A percentile compares a stretch with the other conserved stretches of the same genome.
These are phyloP conservation scores for Erythrophleum ivorense DNA, from an alignment of 331 rosid genomes.

Conservation along the genomic window DNA sequence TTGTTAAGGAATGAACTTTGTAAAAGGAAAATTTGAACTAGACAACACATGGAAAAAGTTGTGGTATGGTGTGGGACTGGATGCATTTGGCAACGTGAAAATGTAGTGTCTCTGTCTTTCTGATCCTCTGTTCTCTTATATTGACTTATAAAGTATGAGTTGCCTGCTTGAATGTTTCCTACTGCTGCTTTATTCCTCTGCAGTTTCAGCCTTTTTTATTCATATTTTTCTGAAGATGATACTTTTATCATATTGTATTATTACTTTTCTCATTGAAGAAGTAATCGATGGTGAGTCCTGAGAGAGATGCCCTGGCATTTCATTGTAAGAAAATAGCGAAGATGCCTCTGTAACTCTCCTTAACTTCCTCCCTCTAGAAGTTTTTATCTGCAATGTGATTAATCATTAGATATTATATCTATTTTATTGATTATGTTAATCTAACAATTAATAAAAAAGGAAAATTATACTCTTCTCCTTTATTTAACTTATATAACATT, in stretches of 20 bases:
- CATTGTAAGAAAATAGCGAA: not conserved
- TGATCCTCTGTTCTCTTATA: slow-evolving; percentile 1
- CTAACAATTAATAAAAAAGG: not conserved
- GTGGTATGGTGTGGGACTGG: slow-evolving; percentile 25
- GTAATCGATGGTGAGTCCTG: not conserved
- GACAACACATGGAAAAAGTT: slow-evolving; percentile 44
- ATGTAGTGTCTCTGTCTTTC: slow-evolving; percentile 33
- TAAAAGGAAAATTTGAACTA: slow-evolving; percentile 41
- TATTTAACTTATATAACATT: no score
- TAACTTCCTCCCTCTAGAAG: not conserved
- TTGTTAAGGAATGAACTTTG: slow-evolving; percentile 42
- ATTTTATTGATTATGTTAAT: not conserved
- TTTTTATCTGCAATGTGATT: not conserved
- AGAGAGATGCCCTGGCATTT: not conserved
- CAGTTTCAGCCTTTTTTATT: slow-evolving; percentile 37
- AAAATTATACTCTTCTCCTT: not conserved
- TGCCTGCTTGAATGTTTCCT: slow-evolving; percentile 35
- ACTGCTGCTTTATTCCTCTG: slow-evolving; percentile 46
- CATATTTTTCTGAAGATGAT: not conserved
- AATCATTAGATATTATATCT: not conserved
- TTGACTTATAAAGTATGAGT: slow-evolving; percentile 14
- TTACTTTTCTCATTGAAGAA: slow-evolving; percentile 7
- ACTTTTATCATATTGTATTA: slow-evolving; percentile 37
- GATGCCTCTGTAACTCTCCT: slow-evolving; percentile 4
- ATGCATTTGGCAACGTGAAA: slow-evolving; percentile 29